Percentiles rank a stretch among this genome's conserved stretches.
Evolutionary conservation across 2,329 filamentous ascomycete genomes (phyloP).

Genomic region (Bipolaris zeicola): DNA sequence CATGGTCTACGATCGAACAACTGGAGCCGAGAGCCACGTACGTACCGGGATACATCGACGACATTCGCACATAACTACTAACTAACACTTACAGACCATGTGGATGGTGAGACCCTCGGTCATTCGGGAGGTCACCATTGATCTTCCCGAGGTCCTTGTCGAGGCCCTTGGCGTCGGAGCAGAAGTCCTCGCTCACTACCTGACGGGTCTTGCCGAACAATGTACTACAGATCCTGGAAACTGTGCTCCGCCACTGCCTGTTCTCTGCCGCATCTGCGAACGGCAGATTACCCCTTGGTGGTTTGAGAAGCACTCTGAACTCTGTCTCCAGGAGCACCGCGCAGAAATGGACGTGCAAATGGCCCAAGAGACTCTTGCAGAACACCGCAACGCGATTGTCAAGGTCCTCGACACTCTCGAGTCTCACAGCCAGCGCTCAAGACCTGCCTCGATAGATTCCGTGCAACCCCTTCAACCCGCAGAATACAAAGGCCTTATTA

Average conservation of each 20-base stretch:
- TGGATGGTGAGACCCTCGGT: slow-evolving; percentile 98
- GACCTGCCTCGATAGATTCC: slow-evolving; percentile 57
- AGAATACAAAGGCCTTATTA: slow-evolving; percentile 86
- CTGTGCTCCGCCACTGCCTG: slow-evolving; percentile 79
- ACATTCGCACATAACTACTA: not conserved
- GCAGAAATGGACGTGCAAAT: slow-evolving; percentile 98
- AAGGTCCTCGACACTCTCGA: slow-evolving; percentile 93
- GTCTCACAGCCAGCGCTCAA: slow-evolving; percentile 70
- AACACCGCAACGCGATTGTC: slow-evolving; percentile 93
- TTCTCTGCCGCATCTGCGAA: slow-evolving; percentile 96
- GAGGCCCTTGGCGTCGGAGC: slow-evolving; percentile 93
- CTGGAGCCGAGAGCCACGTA: slow-evolving; percentile 89
- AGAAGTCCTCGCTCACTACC: slow-evolving; percentile 90
- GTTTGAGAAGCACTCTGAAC: slow-evolving; percentile 98
- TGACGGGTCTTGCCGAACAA: slow-evolving; percentile 85
- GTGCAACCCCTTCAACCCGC: slow-evolving; percentile 60
- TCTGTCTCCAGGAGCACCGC: slow-evolving; percentile 93
- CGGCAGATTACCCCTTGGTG: slow-evolving; percentile 98
- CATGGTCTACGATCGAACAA: slow-evolving; percentile 91
- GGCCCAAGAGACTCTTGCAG: slow-evolving; percentile 86
- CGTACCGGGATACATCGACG: slow-evolving; percentile 48
- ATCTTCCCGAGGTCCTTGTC: slow-evolving; percentile 85
- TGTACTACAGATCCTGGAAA: slow-evolving; percentile 75
- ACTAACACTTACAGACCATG: slow-evolving; percentile 75
- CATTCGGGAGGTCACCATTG: slow-evolving; percentile 91